Base-by-base conservation (phyloP, 1,139 yeast genomes). In the Blastobotrys serpentis region DNA sequence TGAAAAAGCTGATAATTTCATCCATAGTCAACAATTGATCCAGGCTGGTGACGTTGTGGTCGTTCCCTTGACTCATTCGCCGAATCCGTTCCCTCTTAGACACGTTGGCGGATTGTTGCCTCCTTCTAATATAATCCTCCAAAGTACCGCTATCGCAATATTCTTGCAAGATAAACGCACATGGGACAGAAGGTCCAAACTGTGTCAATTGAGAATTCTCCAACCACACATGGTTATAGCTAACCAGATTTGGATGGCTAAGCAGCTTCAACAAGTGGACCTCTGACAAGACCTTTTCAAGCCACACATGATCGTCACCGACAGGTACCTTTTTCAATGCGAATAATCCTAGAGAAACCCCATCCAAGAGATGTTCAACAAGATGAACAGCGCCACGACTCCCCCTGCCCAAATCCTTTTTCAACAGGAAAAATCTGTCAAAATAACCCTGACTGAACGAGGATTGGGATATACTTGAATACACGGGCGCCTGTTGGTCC, bases 201-300 rank as follows among this genome's bases (percentile, higher is more conserved):
- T 76, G 79, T 17, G 79, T 74, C 25, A 82, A 65, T 33, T 77
- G 75, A 22, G 87, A 87, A 62, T 82, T 72, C 61, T 89, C 97
- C 34, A 89, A 67, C 96, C 97, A 89, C 26, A 88, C 96, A 67
- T 89, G 96, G 62, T 88, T 88, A 63, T 89, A 89, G 22, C 86
- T 78, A 18, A 88, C 87, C 56, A 88, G 73, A 62, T 88, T 86
- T 19, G 79, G 73, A 53, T 78, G 79, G 29, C 74, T 66, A 40
- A 77, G 70, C 44, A 74, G 71, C 43, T 78, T 69, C 45, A 79
- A 60, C 36, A 88, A 78, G 56, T 84, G 78, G 2, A 89, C 96
- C 62, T 89, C 96, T 48, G 81, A 76, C 46, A 89, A 71, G 5
- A 86, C 90, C 56, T 79, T 82, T 48, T 79, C 78, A 42, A 88